These are phyloP conservation scores for Fusarium sp. DNA, from an alignment of 2,329 filamentous ascomycete species.

Conservation along the genomic window DNA sequence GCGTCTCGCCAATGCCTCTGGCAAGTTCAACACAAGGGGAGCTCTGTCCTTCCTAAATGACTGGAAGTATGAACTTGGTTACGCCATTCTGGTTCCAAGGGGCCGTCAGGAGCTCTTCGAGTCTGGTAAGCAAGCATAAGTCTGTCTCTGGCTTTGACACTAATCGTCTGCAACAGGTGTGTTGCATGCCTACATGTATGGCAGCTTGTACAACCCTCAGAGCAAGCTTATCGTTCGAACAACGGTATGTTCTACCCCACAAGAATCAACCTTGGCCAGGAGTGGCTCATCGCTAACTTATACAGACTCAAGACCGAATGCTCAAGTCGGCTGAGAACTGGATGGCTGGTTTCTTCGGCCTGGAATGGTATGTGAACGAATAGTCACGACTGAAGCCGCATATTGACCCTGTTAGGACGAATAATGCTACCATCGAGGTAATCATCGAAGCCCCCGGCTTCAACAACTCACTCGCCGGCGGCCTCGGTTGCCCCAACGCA, in stretches of 20 bases:
- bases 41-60: conserved; percentile 73
- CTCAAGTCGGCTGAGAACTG: conserved; percentile 82
- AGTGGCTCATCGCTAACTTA: conserved; percentile 18
- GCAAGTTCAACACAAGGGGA: conserved; percentile 67
- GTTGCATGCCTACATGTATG: conserved; percentile 79
- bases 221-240: conserved; percentile 80
- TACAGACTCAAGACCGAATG: conserved; percentile 79
- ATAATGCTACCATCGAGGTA: conserved; percentile 78
- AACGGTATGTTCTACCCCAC: conserved; percentile 57
- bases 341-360: conserved; percentile 81
- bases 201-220: conserved; percentile 75
- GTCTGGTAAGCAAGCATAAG: conserved; percentile 55
- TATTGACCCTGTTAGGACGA: conserved; percentile 58
- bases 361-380: conserved; percentile 65
- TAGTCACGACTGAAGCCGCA: too few relatives aligned
- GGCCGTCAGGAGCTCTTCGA: conserved; percentile 81
- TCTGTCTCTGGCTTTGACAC: not conserved
- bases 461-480: conserved; percentile 79
- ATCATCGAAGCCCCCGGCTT: conserved; percentile 73
- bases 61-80: conserved; percentile 77
- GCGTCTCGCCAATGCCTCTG: conserved; percentile 66
- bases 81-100: conserved; percentile 78
- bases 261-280: too few relatives aligned
- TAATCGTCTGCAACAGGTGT: conserved; percentile 59
- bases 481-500: conserved; percentile 74